phyloP scores from a whole-genome alignment of 768 basidiomycete species.

The Galerina marginata region DNA sequence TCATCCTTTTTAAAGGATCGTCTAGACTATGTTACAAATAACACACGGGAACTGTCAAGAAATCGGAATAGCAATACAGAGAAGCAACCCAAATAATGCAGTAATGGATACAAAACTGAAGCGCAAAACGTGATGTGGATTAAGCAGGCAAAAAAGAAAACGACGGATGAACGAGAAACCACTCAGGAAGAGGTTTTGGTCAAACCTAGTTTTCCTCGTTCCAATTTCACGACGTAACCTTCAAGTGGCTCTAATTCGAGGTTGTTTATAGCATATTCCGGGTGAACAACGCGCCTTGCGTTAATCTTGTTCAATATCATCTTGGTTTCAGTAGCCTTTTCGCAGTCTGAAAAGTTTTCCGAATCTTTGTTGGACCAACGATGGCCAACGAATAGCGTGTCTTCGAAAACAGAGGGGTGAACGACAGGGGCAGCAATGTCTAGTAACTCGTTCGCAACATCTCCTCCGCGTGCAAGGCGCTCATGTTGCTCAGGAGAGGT shows the following conservation, averaged over 20 bases:
- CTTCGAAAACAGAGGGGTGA: conserved; percentile 47
- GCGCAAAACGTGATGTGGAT: neutral
- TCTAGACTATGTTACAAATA: neutral
- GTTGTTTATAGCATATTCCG: conserved; percentile 71
- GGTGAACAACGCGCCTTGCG: conserved; percentile 69
- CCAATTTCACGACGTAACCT: conserved; percentile 63
- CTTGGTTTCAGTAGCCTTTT: conserved; percentile 46
- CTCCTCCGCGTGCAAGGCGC: conserved; percentile 35
- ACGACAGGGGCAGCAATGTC: conserved; percentile 58
- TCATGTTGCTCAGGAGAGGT: conserved; percentile 67
- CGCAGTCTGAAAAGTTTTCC: conserved; percentile 38
- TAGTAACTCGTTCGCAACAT: conserved; percentile 46
- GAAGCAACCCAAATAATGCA: neutral
- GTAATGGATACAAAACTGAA: conserved; percentile 8
- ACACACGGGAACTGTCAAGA: neutral
- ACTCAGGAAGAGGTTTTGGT: conserved; percentile 18
- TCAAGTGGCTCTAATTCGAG: conserved; percentile 67
- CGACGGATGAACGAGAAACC: neutral
- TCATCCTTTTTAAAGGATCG: too few species aligned
- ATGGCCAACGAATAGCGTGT: conserved; percentile 33
- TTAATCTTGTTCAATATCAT: conserved; percentile 73
- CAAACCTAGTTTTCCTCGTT: conserved; percentile 62
- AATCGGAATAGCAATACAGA: neutral
- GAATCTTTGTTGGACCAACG: conserved; percentile 18
- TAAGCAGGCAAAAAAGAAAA: neutral